Base-by-base conservation (phyloP, 805 yeast genomes). In the Wickerhamomyces strasburgensis region DNA sequence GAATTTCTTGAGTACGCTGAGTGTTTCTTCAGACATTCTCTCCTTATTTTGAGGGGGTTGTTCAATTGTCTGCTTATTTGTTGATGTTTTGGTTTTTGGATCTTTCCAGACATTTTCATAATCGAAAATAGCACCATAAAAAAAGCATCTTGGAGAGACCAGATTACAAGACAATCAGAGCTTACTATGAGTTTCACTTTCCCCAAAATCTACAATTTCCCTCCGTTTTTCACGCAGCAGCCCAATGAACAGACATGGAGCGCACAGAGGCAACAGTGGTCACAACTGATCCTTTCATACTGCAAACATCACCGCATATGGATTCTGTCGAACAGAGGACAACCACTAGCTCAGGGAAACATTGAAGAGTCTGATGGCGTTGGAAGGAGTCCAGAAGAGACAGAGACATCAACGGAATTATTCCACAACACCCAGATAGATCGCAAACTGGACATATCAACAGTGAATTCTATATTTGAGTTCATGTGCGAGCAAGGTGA, bases 181-280 rank as follows among this genome's bases (percentile, higher is more conserved):
- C 28, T 5, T 7, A 18, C 6, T 13, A 44, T 36, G 45, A n/a
- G 29, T 15, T 48, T 42, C 32, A 32, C 27, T 25, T 43, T 35
- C 31, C 48, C 52, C 3, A 38, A 38, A 25, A 41, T 43, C 26
- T 41, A 47, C 38, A 67, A 75, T 27, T 90, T 88, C 58, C 97
- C 97, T 5, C 98, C 98, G 0, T 76, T 90, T 48, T 90, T 78
- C 63, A 93, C 98, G 7, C 71, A 77, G 43, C 98, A 90, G 61
- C 88, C 93, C 16, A 89, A 90, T 50, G 72, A 78, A 26, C 76
- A 84, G 9, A 81, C 93, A 2, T 75, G 84, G 65, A 70, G 72
- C 21, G 79, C 86, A 9, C 98, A 90, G 59, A 62, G 83, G 13
- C 69, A 70, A n/a, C 75, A 83, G 37, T 90, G 98, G 98, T 63